phyloP scores from a whole-genome alignment of 768 basidiomycete species.

The Xanthoconium stramineum region DNA sequence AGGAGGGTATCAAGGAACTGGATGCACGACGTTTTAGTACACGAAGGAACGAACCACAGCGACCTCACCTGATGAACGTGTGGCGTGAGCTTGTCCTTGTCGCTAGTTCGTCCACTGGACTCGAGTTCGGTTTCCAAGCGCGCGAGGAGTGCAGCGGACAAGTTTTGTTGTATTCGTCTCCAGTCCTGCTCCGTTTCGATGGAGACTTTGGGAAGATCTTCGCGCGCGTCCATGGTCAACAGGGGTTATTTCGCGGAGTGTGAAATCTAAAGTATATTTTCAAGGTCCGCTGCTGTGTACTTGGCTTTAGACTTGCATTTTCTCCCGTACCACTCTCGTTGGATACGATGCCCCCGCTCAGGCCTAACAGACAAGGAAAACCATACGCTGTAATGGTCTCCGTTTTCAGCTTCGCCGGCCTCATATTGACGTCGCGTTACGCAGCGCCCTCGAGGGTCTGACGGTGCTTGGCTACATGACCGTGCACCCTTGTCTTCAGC shows the following conservation, averaged over 20 bases:
- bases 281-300: slow-evolving; percentile 2
- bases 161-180: slow-evolving; percentile 56
- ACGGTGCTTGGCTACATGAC: slow-evolving; percentile 77
- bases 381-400: slow-evolving; percentile 39
- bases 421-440: slow-evolving; percentile 5
- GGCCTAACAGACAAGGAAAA: slow-evolving; percentile 35
- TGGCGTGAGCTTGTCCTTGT: slow-evolving; percentile 46
- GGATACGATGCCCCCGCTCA: slow-evolving; percentile 24
- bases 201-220: slow-evolving; percentile 52
- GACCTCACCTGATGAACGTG: slow-evolving; percentile 49
- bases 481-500: slow-evolving; percentile 49
- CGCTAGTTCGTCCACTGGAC: slow-evolving; percentile 36
- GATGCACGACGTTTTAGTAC: background rate
- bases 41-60: background rate
- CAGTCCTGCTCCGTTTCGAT: slow-evolving; percentile 67
- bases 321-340: background rate
- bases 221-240: slow-evolving; percentile 32
- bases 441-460: slow-evolving; percentile 58
- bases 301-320: background rate
- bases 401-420: background rate
- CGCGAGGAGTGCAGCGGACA: slow-evolving; percentile 42
- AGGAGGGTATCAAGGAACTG: slow-evolving; percentile 67
- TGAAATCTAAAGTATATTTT: slow-evolving; percentile 3
- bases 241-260: slow-evolving; percentile 12
- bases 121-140: slow-evolving; percentile 47